Base-by-base conservation (phyloP, 768 basidiomycete species). In the Tephrocybe sp. region DNA sequence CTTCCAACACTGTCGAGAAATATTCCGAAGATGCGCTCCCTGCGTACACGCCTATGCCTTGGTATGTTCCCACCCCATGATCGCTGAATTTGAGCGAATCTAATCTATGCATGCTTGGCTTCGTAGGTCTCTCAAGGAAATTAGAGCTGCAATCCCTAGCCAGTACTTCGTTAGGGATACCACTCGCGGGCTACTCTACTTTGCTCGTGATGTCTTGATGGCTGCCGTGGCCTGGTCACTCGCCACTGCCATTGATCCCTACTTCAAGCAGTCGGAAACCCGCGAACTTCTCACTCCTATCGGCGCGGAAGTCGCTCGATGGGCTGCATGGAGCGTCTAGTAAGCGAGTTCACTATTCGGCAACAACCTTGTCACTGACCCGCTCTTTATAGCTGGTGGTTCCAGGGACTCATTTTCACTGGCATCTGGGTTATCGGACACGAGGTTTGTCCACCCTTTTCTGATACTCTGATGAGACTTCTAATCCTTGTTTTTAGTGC, bases 351-450 rank as follows among this genome's bases (percentile, higher is more conserved):
- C 23, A 43, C 19, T 34, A 13, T 39, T 29, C 25, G 2, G 10
- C 31, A 12, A 44, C 19, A 29, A 12, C 33, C 8, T 34, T 27
- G 34, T 11, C 47, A 51, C 10, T 45, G 16, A 27, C 31, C 42
- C 24, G n/a, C n/a, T n/a, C n/a, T n/a, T 43, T 45, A 21, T 47
- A 79, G 78, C 57, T 82, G 79, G 78, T 82, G 79, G 80, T 79
- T 80, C 59, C 80, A 82, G 61, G 78, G 78, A 13, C 69, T 80
- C n/a, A 73, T 78, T 24, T 75, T 80, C 50, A 78, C 78, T 3
- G 80, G 79, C 6, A 69, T 80, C 31, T 82, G 79, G 79, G 78
- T 80, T 24, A 78, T 82, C 37, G 80, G 80, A 16, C 80, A 82
- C 51, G 80, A 82, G 62, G 78, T 77, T 45, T 21, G 62, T 45